phyloP scores from a whole-genome alignment of 306 rosid species.

The Rosa lucieae region DNA sequence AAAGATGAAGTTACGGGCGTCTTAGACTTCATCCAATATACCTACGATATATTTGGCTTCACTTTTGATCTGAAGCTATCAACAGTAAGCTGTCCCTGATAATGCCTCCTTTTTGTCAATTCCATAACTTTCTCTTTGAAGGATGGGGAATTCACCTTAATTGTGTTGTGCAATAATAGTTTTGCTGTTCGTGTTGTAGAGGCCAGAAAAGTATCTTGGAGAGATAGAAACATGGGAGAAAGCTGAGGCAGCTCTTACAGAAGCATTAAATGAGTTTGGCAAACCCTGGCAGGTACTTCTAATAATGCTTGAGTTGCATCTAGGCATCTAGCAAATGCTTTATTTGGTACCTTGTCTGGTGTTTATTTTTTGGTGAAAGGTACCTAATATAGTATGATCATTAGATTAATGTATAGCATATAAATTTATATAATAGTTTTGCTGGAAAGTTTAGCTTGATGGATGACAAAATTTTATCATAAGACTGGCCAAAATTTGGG shows the following conservation, averaged over 20 bases:
- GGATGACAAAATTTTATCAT: too few relatives aligned
- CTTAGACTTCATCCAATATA: conserved; percentile 69
- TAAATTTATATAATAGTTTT: background rate
- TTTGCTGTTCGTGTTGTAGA: conserved; percentile 35
- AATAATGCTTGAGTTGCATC: background rate
- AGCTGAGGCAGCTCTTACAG: conserved; percentile 85
- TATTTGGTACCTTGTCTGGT: background rate
- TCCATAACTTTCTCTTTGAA: background rate
- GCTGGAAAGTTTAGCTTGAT: background rate
- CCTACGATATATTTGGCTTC: conserved; percentile 72
- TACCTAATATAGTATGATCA: background rate
- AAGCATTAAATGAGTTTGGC: conserved; percentile 82
- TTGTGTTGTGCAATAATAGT: background rate
- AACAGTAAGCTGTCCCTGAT: conserved; percentile 52
- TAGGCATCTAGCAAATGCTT: background rate
- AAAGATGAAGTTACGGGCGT: conserved; percentile 84
- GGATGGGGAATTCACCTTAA: background rate
- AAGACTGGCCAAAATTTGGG: background rate
- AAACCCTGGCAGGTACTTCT: conserved; percentile 83
- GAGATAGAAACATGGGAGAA: conserved; percentile 80
- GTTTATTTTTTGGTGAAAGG: background rate
- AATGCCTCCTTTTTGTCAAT: background rate
- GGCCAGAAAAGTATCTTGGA: conserved; percentile 89
- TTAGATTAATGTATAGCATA: background rate
- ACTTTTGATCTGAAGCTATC: conserved; percentile 91